Base-by-base conservation (phyloP, 148 eudicot genomes). In the Polygonum aviculare region DNA sequence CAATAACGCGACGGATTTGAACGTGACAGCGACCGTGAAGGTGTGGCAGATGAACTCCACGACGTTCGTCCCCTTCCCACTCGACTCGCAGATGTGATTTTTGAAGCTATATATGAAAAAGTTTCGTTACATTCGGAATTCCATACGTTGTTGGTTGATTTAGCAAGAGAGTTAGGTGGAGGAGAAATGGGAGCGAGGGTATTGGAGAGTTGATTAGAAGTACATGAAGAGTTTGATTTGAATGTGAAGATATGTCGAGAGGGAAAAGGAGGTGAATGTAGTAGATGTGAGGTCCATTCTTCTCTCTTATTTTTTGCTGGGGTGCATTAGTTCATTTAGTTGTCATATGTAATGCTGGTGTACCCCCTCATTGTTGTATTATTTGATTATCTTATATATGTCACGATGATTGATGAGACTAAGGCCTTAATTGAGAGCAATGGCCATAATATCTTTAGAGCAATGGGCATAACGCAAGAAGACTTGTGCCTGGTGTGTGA, bases 11-110 rank as follows among this genome's bases (percentile, higher is more conserved):
- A 88, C 95, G 0, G 81, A 75, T 12, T 63, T 81, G 39, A 85
- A 71, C 62, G 88, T 90, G 6, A 84, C 82, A 5, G 92, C 95
- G 19, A 84, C 95, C 5, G 72, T 84, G 21, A 90, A 90, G 84
- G 74, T 82, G 50, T 88, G 89, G 88, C 81, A 77, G 63, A 57
- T 90, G 79, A 67, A 52, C 2, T 77, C 89, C 7, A 90, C 89
- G 0, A 74, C 78, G 7, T 48, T 85, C 59, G 59, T 73, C 2
- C 80, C 82, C 4, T 87, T 78, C 76, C 79, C 79, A 16, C 63
- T 77, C 33, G 79, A 69, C 31, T 6, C 35, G 14, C 54, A 41
- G 26, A 41, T 76, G 1, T 77, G 74, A 77, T 65, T 72, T 48
- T 40, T 70, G 2, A 70, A 26, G 69, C 38, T 26, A 12, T n/a